Percentiles rank a stretch among this genome's conserved stretches.
Evolutionary conservation across 2,329 filamentous ascomycete genomes (phyloP).

Genomic region (Ophioceras dolichostomum): DNA sequence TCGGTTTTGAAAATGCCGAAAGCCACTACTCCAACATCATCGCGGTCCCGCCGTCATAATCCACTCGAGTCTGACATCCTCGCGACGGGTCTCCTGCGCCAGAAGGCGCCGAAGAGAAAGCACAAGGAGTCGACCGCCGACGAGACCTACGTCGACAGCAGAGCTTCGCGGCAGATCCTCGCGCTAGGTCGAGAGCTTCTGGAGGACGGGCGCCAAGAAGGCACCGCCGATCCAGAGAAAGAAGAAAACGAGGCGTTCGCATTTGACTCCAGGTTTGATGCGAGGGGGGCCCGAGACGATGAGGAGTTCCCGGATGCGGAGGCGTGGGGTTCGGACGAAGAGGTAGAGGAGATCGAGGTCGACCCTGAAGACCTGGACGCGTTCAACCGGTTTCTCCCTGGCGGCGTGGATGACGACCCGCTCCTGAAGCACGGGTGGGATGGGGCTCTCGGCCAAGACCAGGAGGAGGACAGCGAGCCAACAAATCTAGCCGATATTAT

Average conservation of each 20-base stretch:
- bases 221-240: constrained; percentile 36
- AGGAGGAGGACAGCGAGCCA: constrained; percentile 27
- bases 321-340: constrained; percentile 65
- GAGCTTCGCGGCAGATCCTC: constrained; percentile 78
- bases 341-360: constrained; percentile 62
- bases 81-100: constrained; percentile 57
- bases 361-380: constrained; percentile 81
- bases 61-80: constrained; percentile 82
- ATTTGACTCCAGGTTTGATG: constrained; percentile 60
- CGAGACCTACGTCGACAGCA: constrained; percentile 69
- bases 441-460: no score
- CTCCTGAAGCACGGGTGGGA: constrained; percentile 56
- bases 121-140: constrained; percentile 48
- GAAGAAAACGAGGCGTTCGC: no score
- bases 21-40: constrained; percentile 48
- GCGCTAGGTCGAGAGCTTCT: constrained; percentile 79
- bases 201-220: constrained; percentile 51
- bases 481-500: constrained; percentile 90
- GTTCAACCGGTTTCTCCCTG: constrained; percentile 81
- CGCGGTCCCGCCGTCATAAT: constrained; percentile 63
- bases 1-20: constrained; percentile 57
- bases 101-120: constrained; percentile 61
- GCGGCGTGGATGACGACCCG: constrained; percentile 57
- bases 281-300: no score
- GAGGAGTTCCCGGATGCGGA: constrained; percentile 43